These are phyloP conservation scores for Candida tetrigidarum DNA, from an alignment of 1,139 yeast genomes.

Conservation along the genomic window DNA sequence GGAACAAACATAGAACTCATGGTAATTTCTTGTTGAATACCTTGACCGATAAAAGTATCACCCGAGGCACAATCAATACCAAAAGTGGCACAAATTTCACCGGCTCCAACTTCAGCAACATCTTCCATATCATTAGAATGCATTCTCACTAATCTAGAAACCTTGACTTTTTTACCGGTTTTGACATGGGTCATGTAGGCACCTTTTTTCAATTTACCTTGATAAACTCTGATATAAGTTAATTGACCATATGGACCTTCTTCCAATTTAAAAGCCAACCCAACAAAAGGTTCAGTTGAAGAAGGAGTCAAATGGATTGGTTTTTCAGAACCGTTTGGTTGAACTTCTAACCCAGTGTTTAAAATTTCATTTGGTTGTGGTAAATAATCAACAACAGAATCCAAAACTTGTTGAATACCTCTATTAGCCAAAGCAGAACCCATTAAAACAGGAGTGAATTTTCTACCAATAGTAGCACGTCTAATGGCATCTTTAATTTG, in stretches of 20 bases:
- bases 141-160: slow-evolving; percentile 97
- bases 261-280: slow-evolving; percentile 96
- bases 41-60: slow-evolving; percentile 83
- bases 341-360: slow-evolving; percentile 80
- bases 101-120: slow-evolving; percentile 93
- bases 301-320: slow-evolving; percentile 80
- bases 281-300: slow-evolving; percentile 81
- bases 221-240: slow-evolving; percentile 95
- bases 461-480: slow-evolving; percentile 95
- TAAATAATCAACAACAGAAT: slow-evolving; percentile 93
- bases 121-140: slow-evolving; percentile 99
- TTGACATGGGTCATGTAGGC: slow-evolving; percentile 86
- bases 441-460: slow-evolving; percentile 98
- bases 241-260: slow-evolving; percentile 98
- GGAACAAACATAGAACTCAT: slow-evolving; percentile 99
- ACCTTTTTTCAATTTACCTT: slow-evolving; percentile 93
- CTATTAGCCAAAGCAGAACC: slow-evolving; percentile 97
- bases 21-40: slow-evolving; percentile 75
- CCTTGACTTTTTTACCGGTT: slow-evolving; percentile 92
- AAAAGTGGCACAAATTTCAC: slow-evolving; percentile 99
- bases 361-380: slow-evolving; percentile 95
- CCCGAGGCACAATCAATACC: slow-evolving; percentile 99
- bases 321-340: slow-evolving; percentile 52
- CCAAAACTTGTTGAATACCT: slow-evolving; percentile 93
- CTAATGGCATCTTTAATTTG: slow-evolving; percentile 90